These are phyloP conservation scores for Ophiostoma himal-ulmi DNA, from an alignment of 2,329 filamentous ascomycete genomes.

Conservation along the genomic window DNA sequence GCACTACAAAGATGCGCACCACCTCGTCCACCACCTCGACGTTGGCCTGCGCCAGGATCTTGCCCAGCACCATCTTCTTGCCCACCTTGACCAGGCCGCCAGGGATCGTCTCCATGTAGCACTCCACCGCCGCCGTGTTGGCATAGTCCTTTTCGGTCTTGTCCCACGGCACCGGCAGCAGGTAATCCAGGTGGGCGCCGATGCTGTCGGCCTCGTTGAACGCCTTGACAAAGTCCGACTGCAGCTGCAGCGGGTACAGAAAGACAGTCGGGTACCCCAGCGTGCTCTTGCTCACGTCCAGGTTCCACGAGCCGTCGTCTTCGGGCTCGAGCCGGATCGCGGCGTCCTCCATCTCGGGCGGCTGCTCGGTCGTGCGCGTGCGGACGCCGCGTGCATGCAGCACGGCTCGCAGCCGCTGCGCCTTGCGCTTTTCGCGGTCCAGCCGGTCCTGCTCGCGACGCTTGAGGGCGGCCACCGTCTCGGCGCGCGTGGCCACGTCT, in stretches of 20 bases:
- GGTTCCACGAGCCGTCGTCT: slow-evolving; percentile 42
- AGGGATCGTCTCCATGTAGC: slow-evolving; percentile 75
- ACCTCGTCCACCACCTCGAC: slow-evolving; percentile 85
- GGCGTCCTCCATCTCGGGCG: slow-evolving; percentile 86
- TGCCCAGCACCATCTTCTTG: slow-evolving; percentile 71
- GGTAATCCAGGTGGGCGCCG: slow-evolving; percentile 72
- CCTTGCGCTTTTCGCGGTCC: slow-evolving; percentile 51
- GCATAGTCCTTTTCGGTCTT: slow-evolving; percentile 59
- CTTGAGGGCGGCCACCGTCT: slow-evolving; percentile 48
- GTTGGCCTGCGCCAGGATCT: slow-evolving; percentile 64
- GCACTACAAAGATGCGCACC: slow-evolving; percentile 76
- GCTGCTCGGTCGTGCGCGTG: slow-evolving; percentile 59
- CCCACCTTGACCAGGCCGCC: slow-evolving; percentile 86
- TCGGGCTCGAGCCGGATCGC: slow-evolving; percentile 57
- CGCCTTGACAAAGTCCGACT: slow-evolving; percentile 86
- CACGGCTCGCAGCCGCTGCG: slow-evolving; percentile 57
- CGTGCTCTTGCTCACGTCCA: slow-evolving; percentile 63
- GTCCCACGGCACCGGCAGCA: slow-evolving; percentile 89
- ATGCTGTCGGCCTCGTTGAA: slow-evolving; percentile 73
- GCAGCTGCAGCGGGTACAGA: slow-evolving; percentile 73
- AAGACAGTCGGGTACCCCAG: slow-evolving; percentile 75
- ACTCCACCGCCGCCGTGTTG: slow-evolving; percentile 61
- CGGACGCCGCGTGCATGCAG: slow-evolving; percentile 65
- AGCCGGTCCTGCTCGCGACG: slow-evolving; percentile 50
- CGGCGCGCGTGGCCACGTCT: slow-evolving; percentile 50